These are phyloP conservation scores for Talaromyces sp. DNA, from an alignment of 2,329 filamentous ascomycete genomes.

Conservation along the genomic window DNA sequence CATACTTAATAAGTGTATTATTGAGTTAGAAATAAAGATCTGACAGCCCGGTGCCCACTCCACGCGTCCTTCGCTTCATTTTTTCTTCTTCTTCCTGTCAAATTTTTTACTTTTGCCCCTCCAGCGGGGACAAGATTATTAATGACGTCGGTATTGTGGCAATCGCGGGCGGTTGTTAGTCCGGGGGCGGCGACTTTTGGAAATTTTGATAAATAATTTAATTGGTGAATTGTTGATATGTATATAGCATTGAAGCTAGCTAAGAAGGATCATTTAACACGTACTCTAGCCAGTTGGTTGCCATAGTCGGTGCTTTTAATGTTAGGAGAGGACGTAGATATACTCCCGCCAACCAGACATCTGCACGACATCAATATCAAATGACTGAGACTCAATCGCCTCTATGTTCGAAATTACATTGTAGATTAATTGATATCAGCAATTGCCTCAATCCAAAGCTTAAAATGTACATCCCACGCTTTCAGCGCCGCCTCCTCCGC, in stretches of 20 bases:
- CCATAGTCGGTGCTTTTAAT: too few species aligned
- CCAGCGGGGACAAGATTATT: not conserved
- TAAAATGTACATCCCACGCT: slow-evolving; percentile 18
- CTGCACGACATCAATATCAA: too few species aligned
- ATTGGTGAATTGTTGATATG: not conserved
- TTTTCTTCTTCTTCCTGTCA: not conserved
- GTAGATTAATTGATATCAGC: not conserved
- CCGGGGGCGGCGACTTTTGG: not conserved
- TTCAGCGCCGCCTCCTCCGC: slow-evolving; percentile 27
- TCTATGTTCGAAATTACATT: not conserved
- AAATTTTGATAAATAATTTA: not conserved
- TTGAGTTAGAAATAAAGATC: not conserved
- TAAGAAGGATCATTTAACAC: not conserved
- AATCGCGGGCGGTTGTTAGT: not conserved
- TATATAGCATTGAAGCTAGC: not conserved
- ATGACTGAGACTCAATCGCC: not conserved
- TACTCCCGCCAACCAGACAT: not conserved
- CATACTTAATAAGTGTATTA: too few species aligned
- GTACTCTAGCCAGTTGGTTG: too few species aligned
- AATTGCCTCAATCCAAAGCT: not conserved
- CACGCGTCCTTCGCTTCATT: not conserved
- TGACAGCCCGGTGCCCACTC: not conserved
- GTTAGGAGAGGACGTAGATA: not conserved
- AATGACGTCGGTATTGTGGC: not conserved
- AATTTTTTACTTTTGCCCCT: not conserved